Evolutionary conservation across 352 stramenopile genomes (phyloP).

Genomic region (Thalassiosira ordinaria): DNA sequence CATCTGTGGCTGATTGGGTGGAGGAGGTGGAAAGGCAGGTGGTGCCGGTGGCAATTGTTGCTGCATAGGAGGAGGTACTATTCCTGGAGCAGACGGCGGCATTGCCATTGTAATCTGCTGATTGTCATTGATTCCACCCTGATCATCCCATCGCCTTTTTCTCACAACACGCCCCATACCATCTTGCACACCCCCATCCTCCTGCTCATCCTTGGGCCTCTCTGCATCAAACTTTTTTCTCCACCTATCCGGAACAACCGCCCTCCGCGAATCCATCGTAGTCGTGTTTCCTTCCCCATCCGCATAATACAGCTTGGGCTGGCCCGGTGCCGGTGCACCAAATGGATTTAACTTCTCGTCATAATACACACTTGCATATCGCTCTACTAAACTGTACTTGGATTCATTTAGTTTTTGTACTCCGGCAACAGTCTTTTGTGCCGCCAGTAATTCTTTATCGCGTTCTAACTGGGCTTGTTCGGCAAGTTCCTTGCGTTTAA

Average conservation of each 20-base stretch:
- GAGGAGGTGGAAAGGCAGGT: conserved; percentile 15
- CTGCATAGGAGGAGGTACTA: not conserved
- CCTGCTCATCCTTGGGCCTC: conserved; percentile 16
- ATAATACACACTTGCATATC: conserved; percentile 78
- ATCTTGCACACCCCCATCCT: not conserved
- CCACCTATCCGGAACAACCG: conserved; percentile 42
- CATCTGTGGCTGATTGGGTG: conserved; percentile 15
- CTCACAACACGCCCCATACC: not conserved
- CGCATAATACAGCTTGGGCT: conserved; percentile 71
- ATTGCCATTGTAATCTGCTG: conserved; percentile 10
- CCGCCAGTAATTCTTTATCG: conserved; percentile 28
- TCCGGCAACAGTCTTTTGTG: conserved; percentile 33
- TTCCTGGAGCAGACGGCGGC: conserved; percentile 8
- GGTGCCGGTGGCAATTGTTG: not conserved
- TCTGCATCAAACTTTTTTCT: conserved; percentile 42
- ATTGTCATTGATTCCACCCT: conserved; percentile 16
- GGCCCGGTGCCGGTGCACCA: conserved; percentile 73
- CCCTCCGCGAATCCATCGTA: conserved; percentile 46
- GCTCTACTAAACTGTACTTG: conserved; percentile 62
- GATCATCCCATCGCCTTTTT: conserved; percentile 43
- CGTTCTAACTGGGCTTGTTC: conserved; percentile 53
- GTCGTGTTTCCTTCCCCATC: conserved; percentile 42
- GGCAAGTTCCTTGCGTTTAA: conserved; percentile 26
- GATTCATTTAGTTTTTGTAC: conserved; percentile 52
- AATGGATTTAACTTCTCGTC: conserved; percentile 79